phyloP scores from a whole-genome alignment of 2,329 filamentous ascomycete species.

The Diplodia mutila region DNA sequence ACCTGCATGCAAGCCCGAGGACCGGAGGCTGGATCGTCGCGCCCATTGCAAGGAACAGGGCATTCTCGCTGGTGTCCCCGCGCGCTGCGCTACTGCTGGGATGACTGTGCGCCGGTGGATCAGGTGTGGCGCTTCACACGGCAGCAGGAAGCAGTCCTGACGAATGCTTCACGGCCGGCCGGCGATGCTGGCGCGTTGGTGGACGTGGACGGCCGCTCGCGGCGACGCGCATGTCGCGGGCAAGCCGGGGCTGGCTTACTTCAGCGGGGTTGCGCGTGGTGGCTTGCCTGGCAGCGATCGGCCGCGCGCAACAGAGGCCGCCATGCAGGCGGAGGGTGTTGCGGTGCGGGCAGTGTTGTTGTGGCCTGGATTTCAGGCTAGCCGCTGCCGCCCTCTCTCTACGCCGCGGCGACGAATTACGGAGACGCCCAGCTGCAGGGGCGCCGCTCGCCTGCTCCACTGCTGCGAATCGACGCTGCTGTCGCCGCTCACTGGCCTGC shows the following conservation, averaged over 20 bases:
- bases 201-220: slow-evolving; percentile 11
- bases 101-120: slow-evolving; percentile 24
- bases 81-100: slow-evolving; percentile 18
- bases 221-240: slow-evolving; percentile 18
- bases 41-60: slow-evolving; percentile 16
- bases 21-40: slow-evolving; percentile 16
- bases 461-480: slow-evolving; percentile 12
- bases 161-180: slow-evolving; percentile 10
- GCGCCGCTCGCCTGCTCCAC: slow-evolving; percentile 22
- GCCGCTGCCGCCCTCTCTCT: slow-evolving; percentile 9
- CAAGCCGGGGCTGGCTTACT: slow-evolving; percentile 12
- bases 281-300: slow-evolving; percentile 14
- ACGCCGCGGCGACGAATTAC: slow-evolving; percentile 14
- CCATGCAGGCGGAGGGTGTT: neutral
- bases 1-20: slow-evolving; percentile 20
- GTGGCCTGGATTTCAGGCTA: slow-evolving; percentile 19
- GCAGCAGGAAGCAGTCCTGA: slow-evolving; percentile 15
- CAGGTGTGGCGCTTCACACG: slow-evolving; percentile 22
- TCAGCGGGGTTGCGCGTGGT: neutral
- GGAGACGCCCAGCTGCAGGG: slow-evolving; percentile 14
- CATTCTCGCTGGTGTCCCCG: slow-evolving; percentile 2
- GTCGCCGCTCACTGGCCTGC: slow-evolving; percentile 19
- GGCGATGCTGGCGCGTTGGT: neutral
- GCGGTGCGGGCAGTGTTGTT: slow-evolving; percentile 14
- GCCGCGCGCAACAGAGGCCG: neutral